A percentile compares a stretch with the other conserved stretches of the same genome.
Conservation (phyloP, 352 stramenopile species). For the Phytopythium delawarense region DNA sequence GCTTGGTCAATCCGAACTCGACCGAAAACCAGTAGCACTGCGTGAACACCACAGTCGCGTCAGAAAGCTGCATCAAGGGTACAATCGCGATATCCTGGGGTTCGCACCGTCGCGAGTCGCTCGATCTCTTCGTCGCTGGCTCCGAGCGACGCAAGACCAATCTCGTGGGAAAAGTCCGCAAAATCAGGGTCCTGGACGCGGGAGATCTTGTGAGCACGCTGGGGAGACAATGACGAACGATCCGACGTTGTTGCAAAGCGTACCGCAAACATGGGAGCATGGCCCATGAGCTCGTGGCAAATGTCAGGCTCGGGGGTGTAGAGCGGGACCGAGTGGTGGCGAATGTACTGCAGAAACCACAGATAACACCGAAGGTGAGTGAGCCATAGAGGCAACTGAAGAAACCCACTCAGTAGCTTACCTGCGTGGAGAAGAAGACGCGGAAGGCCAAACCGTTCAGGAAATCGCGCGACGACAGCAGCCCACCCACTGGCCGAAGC, state of each 20-base stretch:
- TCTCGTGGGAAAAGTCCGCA: slow-evolving; percentile 96
- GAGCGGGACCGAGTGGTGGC: slow-evolving; percentile 93
- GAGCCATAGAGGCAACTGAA: not conserved
- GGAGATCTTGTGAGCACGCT: not conserved
- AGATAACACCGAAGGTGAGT: not conserved
- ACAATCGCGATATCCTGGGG: not conserved
- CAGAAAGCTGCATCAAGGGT: not conserved
- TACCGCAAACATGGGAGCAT: slow-evolving; percentile 96
- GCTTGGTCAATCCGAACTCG: slow-evolving; percentile 95
- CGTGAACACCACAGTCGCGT: not conserved
- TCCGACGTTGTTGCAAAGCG: slow-evolving; percentile 5
- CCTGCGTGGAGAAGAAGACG: slow-evolving; percentile 97
- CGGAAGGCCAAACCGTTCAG: slow-evolving; percentile 97
- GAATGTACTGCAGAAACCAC: slow-evolving; percentile 80
- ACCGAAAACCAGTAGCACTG: slow-evolving; percentile 98
- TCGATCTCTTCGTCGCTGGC: slow-evolving; percentile 95
- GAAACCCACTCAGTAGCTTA: slow-evolving; percentile 10
- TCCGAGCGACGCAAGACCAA: slow-evolving; percentile 94
- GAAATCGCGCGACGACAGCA: slow-evolving; percentile 97
- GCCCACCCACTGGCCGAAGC: slow-evolving; percentile 92
- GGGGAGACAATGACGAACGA: not conserved
- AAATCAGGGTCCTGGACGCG: slow-evolving; percentile 90
- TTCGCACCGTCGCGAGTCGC: slow-evolving; percentile 81
- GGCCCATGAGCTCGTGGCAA: slow-evolving; percentile 95
- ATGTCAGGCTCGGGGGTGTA: slow-evolving; percentile 99